Conservation (phyloP, 1,139 yeast genomes). For the Spathaspora sp. region DNA sequence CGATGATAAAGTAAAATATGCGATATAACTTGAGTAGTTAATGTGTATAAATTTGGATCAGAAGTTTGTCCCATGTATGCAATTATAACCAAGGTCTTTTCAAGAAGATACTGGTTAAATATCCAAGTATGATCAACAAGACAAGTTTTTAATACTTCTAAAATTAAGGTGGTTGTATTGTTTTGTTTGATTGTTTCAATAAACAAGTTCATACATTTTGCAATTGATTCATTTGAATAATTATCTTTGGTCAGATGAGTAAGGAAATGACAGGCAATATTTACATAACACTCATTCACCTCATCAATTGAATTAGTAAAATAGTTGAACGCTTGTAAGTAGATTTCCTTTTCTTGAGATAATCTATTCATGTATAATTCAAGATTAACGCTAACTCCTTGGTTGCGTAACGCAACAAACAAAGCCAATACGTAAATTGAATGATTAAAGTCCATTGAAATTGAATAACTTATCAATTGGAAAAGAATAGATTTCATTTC, state of each 20-base stretch:
- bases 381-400: constrained; percentile 11
- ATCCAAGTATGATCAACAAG: constrained; percentile 56
- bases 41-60: constrained; percentile 26
- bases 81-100: constrained; percentile 21
- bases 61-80: neutral
- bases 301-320: constrained; percentile 5
- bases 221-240: neutral
- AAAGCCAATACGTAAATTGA: constrained; percentile 12
- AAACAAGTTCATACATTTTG: constrained; percentile 10
- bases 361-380: constrained; percentile 14
- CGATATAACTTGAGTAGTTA: constrained; percentile 48
- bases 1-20: constrained; percentile 66
- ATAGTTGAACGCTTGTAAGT: constrained; percentile 6
- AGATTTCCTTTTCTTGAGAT: constrained; percentile 11
- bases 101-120: constrained; percentile 68
- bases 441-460: constrained; percentile 6
- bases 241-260: neutral
- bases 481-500: constrained; percentile 9
- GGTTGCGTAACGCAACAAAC: constrained; percentile 8
- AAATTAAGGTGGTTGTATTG: constrained; percentile 8
- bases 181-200: constrained; percentile 8
- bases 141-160: constrained; percentile 31
- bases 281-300: constrained; percentile 3
- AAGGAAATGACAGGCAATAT: constrained; percentile 4
- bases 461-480: constrained; percentile 9